Conservation (phyloP, 768 basidiomycete genomes). For the Pleurotus pulmonarius region DNA sequence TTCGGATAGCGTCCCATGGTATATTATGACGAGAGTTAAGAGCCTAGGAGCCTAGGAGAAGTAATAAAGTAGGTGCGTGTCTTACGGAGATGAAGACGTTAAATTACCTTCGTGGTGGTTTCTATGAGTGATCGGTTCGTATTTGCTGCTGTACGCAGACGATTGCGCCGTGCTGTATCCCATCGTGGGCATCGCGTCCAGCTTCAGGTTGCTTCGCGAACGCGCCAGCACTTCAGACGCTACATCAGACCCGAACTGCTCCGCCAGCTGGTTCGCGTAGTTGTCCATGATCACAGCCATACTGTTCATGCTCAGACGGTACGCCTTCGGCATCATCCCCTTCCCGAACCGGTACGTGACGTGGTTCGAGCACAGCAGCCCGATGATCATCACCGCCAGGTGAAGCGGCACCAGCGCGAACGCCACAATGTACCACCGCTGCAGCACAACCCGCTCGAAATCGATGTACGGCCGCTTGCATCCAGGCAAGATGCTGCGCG, state of each 20-base stretch:
- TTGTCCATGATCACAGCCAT: slow-evolving; percentile 86
- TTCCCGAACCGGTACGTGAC: slow-evolving; percentile 86
- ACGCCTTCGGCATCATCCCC: slow-evolving; percentile 85
- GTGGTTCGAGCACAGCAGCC: slow-evolving; percentile 74
- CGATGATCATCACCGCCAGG: slow-evolving; percentile 56
- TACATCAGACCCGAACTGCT: slow-evolving; percentile 62
- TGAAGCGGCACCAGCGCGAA: slow-evolving; percentile 72
- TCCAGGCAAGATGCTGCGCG: slow-evolving; percentile 66
- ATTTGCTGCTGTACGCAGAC: slow-evolving; percentile 5
- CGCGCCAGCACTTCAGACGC: slow-evolving; percentile 56
- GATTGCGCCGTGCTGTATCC: slow-evolving; percentile 11
- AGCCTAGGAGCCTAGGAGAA: too few relatives aligned
- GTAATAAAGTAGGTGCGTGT: too few relatives aligned
- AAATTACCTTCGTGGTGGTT: neutral
- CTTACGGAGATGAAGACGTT: too few relatives aligned
- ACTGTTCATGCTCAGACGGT: slow-evolving; percentile 65
- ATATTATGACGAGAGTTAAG: too few relatives aligned
- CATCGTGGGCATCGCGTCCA: slow-evolving; percentile 26
- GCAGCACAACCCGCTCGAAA: slow-evolving; percentile 52
- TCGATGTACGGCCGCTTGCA: slow-evolving; percentile 65
- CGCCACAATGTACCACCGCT: slow-evolving; percentile 60
- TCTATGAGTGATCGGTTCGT: slow-evolving; percentile 3
- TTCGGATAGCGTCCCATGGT: too few relatives aligned
- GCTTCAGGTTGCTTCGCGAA: slow-evolving; percentile 51
- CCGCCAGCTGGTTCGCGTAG: slow-evolving; percentile 70